Evolutionary conservation across 2,329 filamentous ascomycete species (phyloP).

Genomic region (Cladosporium oxysporum): DNA sequence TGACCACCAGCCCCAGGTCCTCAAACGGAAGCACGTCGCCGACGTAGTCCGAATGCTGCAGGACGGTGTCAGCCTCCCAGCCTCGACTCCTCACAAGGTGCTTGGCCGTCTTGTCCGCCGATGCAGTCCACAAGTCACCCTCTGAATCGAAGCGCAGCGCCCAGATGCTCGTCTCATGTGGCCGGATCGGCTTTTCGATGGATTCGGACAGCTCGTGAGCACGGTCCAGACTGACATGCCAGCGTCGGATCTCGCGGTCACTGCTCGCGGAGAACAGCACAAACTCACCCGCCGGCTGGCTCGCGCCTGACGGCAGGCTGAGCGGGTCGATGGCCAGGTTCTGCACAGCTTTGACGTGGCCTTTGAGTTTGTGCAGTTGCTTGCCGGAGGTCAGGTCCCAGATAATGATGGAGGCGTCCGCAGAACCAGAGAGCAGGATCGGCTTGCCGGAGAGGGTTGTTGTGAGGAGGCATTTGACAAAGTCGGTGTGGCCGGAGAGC

Average conservation of each 20-base stretch:
- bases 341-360: slow-evolving; percentile 76
- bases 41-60: slow-evolving; percentile 87
- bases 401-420: slow-evolving; percentile 60
- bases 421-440: slow-evolving; percentile 49
- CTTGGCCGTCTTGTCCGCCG: slow-evolving; percentile 84
- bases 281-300: slow-evolving; percentile 43
- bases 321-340: slow-evolving; percentile 74
- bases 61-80: slow-evolving; percentile 71
- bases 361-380: slow-evolving; percentile 74
- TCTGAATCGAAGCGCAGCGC: slow-evolving; percentile 67
- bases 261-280: slow-evolving; percentile 74
- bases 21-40: slow-evolving; percentile 70
- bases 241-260: slow-evolving; percentile 67
- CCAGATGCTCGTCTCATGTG: slow-evolving; percentile 91
- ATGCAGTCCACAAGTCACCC: slow-evolving; percentile 87
- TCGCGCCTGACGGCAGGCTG: slow-evolving; percentile 42
- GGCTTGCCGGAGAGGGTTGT: slow-evolving; percentile 62
- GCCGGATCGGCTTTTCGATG: slow-evolving; percentile 62
- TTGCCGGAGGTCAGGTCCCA: slow-evolving; percentile 73
- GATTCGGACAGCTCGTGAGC: slow-evolving; percentile 54
- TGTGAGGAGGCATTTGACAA: slow-evolving; percentile 79
- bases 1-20: slow-evolving; percentile 74
- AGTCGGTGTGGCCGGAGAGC: slow-evolving; percentile 73
- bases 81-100: slow-evolving; percentile 69
- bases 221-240: slow-evolving; percentile 60